A percentile compares a stretch with the other conserved stretches of the same genome.
Conservation (phyloP, 2,329 filamentous ascomycete species). For the Calonectria multiphialidica region DNA sequence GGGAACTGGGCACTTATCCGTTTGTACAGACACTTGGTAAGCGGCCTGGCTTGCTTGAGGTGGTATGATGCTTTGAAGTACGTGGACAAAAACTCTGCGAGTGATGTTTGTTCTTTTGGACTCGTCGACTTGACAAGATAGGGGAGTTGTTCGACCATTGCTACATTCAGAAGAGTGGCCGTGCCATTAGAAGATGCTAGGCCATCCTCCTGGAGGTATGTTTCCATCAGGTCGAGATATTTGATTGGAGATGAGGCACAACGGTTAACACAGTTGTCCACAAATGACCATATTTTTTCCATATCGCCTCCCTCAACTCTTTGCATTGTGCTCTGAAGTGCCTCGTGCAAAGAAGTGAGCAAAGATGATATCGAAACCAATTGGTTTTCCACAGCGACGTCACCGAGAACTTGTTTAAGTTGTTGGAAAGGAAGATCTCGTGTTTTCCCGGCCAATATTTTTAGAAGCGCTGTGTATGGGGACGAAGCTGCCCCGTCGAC, state of each 20-base stretch:
- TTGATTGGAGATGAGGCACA: slow-evolving; percentile 83
- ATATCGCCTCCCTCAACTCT: slow-evolving; percentile 42
- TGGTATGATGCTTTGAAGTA: slow-evolving; percentile 67
- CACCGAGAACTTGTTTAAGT: slow-evolving; percentile 67
- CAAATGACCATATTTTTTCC: slow-evolving; percentile 71
- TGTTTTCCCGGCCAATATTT: slow-evolving; percentile 50
- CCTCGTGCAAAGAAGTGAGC: slow-evolving; percentile 60
- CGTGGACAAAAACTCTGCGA: slow-evolving; percentile 69
- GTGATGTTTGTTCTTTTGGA: slow-evolving; percentile 54
- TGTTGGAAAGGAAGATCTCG: slow-evolving; percentile 52
- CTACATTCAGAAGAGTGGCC: slow-evolving; percentile 74
- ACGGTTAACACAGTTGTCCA: slow-evolving; percentile 86
- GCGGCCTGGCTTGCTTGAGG: slow-evolving; percentile 57
- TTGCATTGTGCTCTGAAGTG: slow-evolving; percentile 40
- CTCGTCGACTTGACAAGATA: slow-evolving; percentile 70
- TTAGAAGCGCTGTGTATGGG: slow-evolving; percentile 79
- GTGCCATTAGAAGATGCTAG: slow-evolving; percentile 36
- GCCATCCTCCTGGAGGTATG: slow-evolving; percentile 49
- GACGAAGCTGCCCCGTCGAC: slow-evolving; percentile 59
- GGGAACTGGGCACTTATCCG: slow-evolving; percentile 49
- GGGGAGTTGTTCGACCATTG: slow-evolving; percentile 82
- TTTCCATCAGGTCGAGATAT: slow-evolving; percentile 79
- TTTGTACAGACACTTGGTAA: slow-evolving; percentile 45
- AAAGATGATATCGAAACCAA: slow-evolving; percentile 68
- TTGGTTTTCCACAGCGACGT: slow-evolving; percentile 74